Percentiles rank a stretch among this genome's conserved stretches.
Evolutionary conservation across 2,329 filamentous ascomycete species (phyloP).

Genomic region (Alternaria brassicae): DNA sequence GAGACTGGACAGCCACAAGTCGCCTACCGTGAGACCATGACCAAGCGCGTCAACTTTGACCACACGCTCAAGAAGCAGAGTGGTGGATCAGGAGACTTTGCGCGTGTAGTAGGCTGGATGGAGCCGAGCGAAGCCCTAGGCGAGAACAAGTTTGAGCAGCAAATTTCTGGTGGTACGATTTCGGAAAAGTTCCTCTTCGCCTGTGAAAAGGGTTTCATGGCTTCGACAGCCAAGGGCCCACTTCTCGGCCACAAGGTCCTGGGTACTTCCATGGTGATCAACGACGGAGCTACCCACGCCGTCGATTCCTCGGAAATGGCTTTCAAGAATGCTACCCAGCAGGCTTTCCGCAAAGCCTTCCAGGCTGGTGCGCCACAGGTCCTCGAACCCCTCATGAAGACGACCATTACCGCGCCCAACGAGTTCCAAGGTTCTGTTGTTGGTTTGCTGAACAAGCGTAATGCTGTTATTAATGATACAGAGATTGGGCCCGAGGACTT

Average conservation of each 20-base stretch:
- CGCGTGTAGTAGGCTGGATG: slow-evolving; percentile 88
- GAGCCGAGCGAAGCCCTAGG: slow-evolving; percentile 79
- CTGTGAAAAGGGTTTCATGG: slow-evolving; percentile 92
- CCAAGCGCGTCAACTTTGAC: slow-evolving; percentile 81
- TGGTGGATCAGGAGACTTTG: slow-evolving; percentile 94
- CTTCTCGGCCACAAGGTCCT: slow-evolving; percentile 93
- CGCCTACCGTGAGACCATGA: slow-evolving; percentile 94
- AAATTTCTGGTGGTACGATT: slow-evolving; percentile 88
- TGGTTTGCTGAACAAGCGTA: slow-evolving; percentile 94
- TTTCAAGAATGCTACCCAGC: slow-evolving; percentile 92
- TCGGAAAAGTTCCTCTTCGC: slow-evolving; percentile 95
- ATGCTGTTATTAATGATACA: slow-evolving; percentile 92
- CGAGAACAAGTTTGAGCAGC: slow-evolving; percentile 83
- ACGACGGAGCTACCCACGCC: slow-evolving; percentile 95
- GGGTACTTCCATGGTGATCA: slow-evolving; percentile 87
- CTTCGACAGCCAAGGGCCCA: slow-evolving; percentile 83
- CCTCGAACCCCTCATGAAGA: slow-evolving; percentile 98
- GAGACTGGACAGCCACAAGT: slow-evolving; percentile 96
- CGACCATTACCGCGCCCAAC: slow-evolving; percentile 90
- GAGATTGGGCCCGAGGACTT: slow-evolving; percentile 95
- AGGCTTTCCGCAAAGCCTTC: slow-evolving; percentile 96
- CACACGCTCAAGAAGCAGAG: slow-evolving; percentile 94
- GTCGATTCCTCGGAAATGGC: slow-evolving; percentile 97
- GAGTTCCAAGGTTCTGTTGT: slow-evolving; percentile 98
- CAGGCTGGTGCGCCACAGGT: slow-evolving; percentile 79